A percentile compares a stretch with the other conserved stretches of the same genome.
These are phyloP conservation scores for Pilaira anomala DNA, from an alignment of 192 early-diverging fungal species.

Conservation along the genomic window DNA sequence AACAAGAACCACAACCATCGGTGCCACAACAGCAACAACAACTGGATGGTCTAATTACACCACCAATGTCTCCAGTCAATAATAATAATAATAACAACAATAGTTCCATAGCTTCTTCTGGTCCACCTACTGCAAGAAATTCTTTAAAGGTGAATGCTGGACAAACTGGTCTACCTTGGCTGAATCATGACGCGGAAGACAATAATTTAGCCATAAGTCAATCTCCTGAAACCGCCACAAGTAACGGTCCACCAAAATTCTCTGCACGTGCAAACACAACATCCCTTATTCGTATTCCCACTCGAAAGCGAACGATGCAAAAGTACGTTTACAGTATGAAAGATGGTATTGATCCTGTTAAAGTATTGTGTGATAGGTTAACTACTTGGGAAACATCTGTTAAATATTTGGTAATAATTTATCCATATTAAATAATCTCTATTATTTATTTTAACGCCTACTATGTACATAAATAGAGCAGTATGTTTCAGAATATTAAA, in stretches of 20 bases:
- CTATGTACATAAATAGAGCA: background rate
- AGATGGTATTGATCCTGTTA: slow-evolving; percentile 6
- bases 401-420: slow-evolving; percentile 10
- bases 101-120: slow-evolving; percentile 5
- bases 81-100: too few relatives aligned
- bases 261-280: background rate
- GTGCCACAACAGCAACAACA: background rate
- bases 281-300: slow-evolving; percentile 3
- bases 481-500: slow-evolving; percentile 10
- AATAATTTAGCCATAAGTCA: background rate
- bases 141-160: slow-evolving; percentile 5
- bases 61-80: background rate
- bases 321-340: slow-evolving; percentile 11
- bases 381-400: background rate
- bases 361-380: slow-evolving; percentile 1
- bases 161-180: slow-evolving; percentile 7
- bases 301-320: slow-evolving; percentile 12
- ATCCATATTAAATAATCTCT: too few relatives aligned
- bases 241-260: slow-evolving; percentile 10
- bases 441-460: background rate
- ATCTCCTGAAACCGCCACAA: background rate
- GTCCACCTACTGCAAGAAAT: background rate
- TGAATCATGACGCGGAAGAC: slow-evolving; percentile 6
- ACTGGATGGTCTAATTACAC: background rate
- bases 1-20: background rate